These are phyloP conservation scores for Chrysoporthe puriensis DNA, from an alignment of 2,329 filamentous ascomycete genomes.

Conservation along the genomic window DNA sequence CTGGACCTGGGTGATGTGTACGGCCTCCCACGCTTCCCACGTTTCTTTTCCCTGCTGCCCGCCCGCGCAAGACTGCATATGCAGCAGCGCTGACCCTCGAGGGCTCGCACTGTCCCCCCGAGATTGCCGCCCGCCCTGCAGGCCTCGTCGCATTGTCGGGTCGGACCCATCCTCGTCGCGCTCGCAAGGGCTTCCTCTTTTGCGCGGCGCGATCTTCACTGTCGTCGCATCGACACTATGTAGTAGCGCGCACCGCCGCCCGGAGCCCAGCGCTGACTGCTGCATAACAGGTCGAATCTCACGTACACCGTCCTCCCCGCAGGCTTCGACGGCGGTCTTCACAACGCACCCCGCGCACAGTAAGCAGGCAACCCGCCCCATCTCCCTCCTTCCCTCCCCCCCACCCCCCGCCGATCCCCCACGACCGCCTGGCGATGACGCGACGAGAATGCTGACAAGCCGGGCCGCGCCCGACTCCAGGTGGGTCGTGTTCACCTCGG, in stretches of 20 bases:
- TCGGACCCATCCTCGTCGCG: no score
- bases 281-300: constrained; percentile 34
- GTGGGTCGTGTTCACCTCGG: constrained; percentile 43
- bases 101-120: not conserved
- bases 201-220: no score
- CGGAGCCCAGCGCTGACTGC: constrained; percentile 6
- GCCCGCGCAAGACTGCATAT: not conserved
- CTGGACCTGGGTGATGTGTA: constrained; percentile 37
- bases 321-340: constrained; percentile 43
- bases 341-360: constrained; percentile 47
- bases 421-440: not conserved
- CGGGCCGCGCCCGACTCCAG: constrained; percentile 27
- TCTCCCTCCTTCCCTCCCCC: not conserved
- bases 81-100: not conserved
- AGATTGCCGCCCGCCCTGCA: not conserved
- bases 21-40: not conserved
- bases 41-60: not conserved
- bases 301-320: constrained; percentile 43
- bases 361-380: constrained; percentile 32
- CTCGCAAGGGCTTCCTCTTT: not conserved
- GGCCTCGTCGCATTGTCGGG: not conserved
- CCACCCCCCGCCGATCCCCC: not conserved
- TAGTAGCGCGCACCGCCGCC: not conserved
- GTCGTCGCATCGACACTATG: not conserved
- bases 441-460: not conserved